Base-by-base conservation (phyloP, 495 filamentous ascomycete species). In the Podospora pseudopauciseta region DNA sequence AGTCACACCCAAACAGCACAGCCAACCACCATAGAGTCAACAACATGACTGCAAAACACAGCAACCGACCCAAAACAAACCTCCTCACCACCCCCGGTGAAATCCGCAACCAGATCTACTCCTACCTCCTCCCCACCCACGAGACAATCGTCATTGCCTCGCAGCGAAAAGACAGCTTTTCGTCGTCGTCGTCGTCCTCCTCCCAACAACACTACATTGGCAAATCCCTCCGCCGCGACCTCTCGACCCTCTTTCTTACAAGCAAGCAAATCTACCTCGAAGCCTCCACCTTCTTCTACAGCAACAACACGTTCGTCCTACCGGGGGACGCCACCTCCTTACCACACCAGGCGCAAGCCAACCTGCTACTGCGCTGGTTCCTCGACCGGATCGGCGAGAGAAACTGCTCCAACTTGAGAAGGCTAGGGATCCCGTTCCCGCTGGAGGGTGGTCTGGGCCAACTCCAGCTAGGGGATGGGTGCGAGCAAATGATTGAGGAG, bases 21-120 rank as follows among this genome's bases (percentile, higher is more conserved):
- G 2, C 39, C 15, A 11, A 49, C 39, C 5, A 49, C 7, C 39
- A 49, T 5, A 49, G 7, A 11, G 39, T 5, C 15, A 11, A 5
- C 55, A 58, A 58, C 55, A 58, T 15, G 7, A 60, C 30, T 7
- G 20, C 20, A 49, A n/a, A 62, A 34, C 19, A 2, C 32, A 19
- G 34, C 56, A 19, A 53, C 28, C 7, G 16, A 20, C 19, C 20
- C 34, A 60, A n/a, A 53, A n/a, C 34, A 2, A 34, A 18, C 39
- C 44, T 72, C 30, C 65, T 70, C 27, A 34, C 39, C 18, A 23
- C 67, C 9, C 70, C 70, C 20, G 68, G 70, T 39, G 70, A 72
- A 59, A 67, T 72, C 60, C 68, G 70, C 23, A 72, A 72, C 65
- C 68, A 70, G 13, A 70, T 72, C 65, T 72, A 70, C 68, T 15